Evolutionary conservation across 2,329 filamentous ascomycete species (phyloP), one percentile per base, ranked within the genome.

Genomic region (Fusarium concolor): DNA sequence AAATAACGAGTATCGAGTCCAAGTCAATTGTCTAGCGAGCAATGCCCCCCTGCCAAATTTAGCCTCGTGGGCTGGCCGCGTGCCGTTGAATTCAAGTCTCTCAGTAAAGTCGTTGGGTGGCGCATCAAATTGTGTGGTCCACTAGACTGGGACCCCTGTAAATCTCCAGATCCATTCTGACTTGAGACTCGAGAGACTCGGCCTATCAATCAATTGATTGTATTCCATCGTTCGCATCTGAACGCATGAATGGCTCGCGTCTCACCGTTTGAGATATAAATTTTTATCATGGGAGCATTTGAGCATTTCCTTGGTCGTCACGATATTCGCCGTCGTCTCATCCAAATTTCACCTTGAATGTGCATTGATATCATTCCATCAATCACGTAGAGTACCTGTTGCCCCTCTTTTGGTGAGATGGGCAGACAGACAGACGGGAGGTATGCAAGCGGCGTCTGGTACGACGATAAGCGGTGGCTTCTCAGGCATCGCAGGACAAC

Each of bases 11-110:
- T 45, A 59, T 52, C 26, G 56, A 55, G 61, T 55, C 54, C 62
- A 67, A 63, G 61, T 67, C 62, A 54, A 68, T 58, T 60, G 45
- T 68, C 64, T 58, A 64, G 56, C 49, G 60, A 68, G 56, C 64
- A 72, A 64, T 54, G 57, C 53, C 71, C 69, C 69, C 70, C 60
- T 68, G 66, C 67, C 71, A 68, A 52, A 72, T 65, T 71, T 74
- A 74, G 72, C 65, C 72, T 71, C 72, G 68, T 74, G 70, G 71
- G 51, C 52, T 73, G 72, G 59, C 72, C 72, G 67, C 72, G 72
- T 74, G 72, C 72, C 67, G 58, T 70, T 68, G 39, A 54, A 64
- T 61, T 64, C 56, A 62, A 67, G 51, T 67, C 54, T 56, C 51
- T 56, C 51, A 55, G 60, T 51, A 58, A 72, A 64, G 49, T 72